These are phyloP conservation scores for Alisma plantagoaquatica DNA, from an alignment of 106 monocot genomes.

Conservation along the genomic window DNA sequence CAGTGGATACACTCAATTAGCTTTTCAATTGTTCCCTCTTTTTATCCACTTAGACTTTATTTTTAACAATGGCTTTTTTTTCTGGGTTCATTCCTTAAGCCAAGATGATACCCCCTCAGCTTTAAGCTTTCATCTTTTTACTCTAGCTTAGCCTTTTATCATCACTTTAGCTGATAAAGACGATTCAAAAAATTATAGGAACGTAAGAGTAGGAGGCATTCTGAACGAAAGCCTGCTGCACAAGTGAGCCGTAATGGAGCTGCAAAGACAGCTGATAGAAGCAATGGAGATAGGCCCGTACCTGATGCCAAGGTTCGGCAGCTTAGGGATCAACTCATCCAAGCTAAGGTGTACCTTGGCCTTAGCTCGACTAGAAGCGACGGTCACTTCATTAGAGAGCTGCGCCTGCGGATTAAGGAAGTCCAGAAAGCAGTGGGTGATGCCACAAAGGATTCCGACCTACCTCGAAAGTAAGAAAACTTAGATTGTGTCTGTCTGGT, in stretches of 20 bases:
- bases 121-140: no score
- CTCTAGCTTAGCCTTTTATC: no score
- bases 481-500: no score
- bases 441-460: conserved; percentile 76
- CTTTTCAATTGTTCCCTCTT: no score
- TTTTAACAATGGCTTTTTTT: no score
- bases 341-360: conserved; percentile 63
- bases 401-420: conserved; percentile 57
- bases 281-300: conserved; percentile 2
- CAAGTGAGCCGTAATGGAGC: conserved; percentile 6
- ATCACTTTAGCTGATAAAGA: no score
- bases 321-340: conserved; percentile 74
- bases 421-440: conserved; percentile 70
- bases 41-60: no score
- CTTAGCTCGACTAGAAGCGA: conserved; percentile 52
- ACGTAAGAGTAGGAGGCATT: conserved; percentile 11
- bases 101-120: no score
- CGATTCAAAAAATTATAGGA: no score
- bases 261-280: conserved; percentile 4
- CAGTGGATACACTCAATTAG: no score
- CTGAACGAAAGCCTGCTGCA: conserved; percentile 10
- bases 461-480: conserved; percentile 54
- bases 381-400: conserved; percentile 57
- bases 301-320: conserved; percentile 61
- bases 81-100: no score